Conservation (phyloP, 1,284 basidiomycete genomes). For the Ganoderma meredithae region DNA sequence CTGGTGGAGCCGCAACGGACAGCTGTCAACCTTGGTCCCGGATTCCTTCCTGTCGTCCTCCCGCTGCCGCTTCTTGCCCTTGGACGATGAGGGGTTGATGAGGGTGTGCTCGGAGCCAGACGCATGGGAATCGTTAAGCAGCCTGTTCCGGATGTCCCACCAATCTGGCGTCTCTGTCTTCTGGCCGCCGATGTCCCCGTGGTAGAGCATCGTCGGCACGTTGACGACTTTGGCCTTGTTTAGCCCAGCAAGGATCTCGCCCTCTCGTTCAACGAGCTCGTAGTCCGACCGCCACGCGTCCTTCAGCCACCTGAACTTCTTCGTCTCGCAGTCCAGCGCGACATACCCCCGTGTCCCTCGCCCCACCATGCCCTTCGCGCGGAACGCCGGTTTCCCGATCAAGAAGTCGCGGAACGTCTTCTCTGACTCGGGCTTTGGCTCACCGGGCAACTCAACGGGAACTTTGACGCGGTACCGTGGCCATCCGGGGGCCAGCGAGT, state of each 20-base stretch:
- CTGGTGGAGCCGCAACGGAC: background rate
- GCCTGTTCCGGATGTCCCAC: background rate
- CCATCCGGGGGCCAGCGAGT: background rate
- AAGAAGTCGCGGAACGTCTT: conserved; percentile 2
- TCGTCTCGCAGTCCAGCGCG: conserved; percentile 6
- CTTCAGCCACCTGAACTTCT: conserved; percentile 15
- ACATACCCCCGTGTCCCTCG: conserved; percentile 16
- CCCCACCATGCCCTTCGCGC: conserved; percentile 8
- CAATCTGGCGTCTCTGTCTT: background rate
- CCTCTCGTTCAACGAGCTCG: background rate
- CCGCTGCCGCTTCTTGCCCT: background rate
- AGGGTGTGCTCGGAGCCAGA: background rate
- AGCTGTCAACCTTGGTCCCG: background rate
- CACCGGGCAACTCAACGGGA: background rate
- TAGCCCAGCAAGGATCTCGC: background rate
- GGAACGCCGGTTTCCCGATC: conserved; percentile 13
- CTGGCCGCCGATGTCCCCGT: conserved; percentile 15
- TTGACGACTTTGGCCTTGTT: background rate
- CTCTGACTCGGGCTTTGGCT: too few relatives aligned
- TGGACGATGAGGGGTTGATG: background rate
- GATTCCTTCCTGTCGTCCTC: background rate
- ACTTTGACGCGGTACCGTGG: background rate
- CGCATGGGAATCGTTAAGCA: background rate
- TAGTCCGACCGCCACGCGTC: conserved; percentile 13
- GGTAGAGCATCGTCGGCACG: conserved; percentile 6